Evolutionary conservation across 2,329 filamentous ascomycete genomes (phyloP).

Genomic region (Pyrenochaeta sp.): DNA sequence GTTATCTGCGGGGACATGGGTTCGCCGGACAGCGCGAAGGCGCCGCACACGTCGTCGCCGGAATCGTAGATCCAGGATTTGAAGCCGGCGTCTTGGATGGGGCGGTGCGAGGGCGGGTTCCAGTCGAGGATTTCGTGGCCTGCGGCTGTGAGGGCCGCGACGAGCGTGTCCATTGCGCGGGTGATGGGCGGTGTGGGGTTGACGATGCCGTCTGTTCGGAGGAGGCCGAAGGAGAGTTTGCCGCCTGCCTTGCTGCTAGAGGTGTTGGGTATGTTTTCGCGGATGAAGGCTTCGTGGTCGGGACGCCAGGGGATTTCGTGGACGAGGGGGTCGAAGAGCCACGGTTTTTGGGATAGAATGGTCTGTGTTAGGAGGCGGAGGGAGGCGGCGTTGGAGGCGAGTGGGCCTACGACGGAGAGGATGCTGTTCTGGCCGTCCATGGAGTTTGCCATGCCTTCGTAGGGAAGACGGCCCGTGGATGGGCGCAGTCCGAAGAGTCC

Average conservation of each 20-base stretch:
- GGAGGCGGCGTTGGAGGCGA: constrained; percentile 64
- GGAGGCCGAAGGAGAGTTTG: constrained; percentile 41
- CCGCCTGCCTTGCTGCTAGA: constrained; percentile 5
- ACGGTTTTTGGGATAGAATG: constrained; percentile 66
- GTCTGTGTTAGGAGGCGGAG: constrained; percentile 64
- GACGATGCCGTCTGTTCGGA: constrained; percentile 45
- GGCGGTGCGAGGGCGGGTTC: constrained; percentile 33
- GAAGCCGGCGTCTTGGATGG: constrained; percentile 25
- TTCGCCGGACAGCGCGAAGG: constrained; percentile 45
- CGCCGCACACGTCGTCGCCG: constrained; percentile 36
- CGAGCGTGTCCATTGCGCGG: constrained; percentile 41
- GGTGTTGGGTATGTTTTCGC: constrained; percentile 31
- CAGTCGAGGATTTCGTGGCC: constrained; percentile 42
- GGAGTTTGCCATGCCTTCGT: constrained; percentile 61
- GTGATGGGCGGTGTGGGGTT: constrained; percentile 45
- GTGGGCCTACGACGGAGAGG: constrained; percentile 68
- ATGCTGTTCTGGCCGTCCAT: constrained; percentile 71
- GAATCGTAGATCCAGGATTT: constrained; percentile 43
- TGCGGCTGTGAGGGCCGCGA: constrained; percentile 25
- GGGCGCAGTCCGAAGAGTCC: constrained; percentile 63
- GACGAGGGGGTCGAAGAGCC: constrained; percentile 71
- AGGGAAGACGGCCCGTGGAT: constrained; percentile 58
- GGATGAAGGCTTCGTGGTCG: constrained; percentile 40
- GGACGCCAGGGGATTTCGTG: constrained; percentile 71
- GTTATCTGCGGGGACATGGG: constrained; percentile 36